A percentile compares a stretch with the other conserved stretches of the same genome.
Conservation (phyloP, 2,329 filamentous ascomycete genomes). For the Neoarthrinium moseri region DNA sequence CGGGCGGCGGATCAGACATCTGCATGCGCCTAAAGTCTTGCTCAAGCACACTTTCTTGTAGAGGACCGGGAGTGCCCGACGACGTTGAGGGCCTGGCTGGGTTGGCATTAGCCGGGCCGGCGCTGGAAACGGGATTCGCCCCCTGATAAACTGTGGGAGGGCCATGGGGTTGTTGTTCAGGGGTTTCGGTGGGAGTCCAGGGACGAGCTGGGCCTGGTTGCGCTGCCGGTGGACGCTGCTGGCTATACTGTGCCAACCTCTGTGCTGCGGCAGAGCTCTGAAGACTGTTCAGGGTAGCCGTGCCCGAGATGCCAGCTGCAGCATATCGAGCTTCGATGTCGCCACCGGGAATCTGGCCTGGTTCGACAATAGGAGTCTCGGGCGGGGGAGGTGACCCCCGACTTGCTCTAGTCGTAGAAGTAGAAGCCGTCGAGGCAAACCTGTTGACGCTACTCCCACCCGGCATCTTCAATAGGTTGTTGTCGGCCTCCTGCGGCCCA, state of each 20-base stretch:
- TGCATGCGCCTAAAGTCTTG: constrained; percentile 84
- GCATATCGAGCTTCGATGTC: constrained; percentile 92
- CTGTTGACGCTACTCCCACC: constrained; percentile 55
- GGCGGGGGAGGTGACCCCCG: constrained; percentile 92
- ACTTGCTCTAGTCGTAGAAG: constrained; percentile 86
- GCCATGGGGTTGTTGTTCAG: constrained; percentile 82
- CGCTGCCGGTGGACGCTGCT: constrained; percentile 45
- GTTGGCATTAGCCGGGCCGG: constrained; percentile 44
- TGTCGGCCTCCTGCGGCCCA: constrained; percentile 23
- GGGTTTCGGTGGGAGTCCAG: constrained; percentile 93
- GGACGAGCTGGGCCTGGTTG: constrained; percentile 58
- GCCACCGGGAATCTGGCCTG: constrained; percentile 67
- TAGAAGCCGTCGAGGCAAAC: constrained; percentile 82
- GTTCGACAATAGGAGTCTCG: constrained; percentile 81
- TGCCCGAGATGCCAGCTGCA: constrained; percentile 84
- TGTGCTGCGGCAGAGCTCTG: constrained; percentile 81
- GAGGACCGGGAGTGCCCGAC: constrained; percentile 18
- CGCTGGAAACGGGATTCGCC: constrained; percentile 63
- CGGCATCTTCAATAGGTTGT: constrained; percentile 36
- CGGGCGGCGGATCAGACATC: constrained; percentile 82
- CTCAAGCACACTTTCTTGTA: constrained; percentile 72
- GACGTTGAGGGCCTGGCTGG: constrained; percentile 28
- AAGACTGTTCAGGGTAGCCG: constrained; percentile 76
- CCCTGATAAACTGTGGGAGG: constrained; percentile 93
- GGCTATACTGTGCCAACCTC: constrained; percentile 74